phyloP scores from a whole-genome alignment of 306 rosid genomes.

The Lupinus albus region DNA sequence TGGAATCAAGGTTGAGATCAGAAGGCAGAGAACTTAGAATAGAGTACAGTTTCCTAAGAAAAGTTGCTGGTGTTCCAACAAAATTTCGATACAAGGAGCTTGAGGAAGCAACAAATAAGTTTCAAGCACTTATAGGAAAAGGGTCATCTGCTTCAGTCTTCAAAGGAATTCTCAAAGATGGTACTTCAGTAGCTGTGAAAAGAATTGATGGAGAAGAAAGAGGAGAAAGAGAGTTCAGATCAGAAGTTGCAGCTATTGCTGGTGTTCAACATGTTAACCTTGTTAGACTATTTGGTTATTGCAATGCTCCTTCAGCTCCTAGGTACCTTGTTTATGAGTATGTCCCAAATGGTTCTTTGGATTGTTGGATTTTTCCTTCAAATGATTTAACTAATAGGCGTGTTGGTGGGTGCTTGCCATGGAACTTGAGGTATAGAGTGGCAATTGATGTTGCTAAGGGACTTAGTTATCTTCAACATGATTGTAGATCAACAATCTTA shows the following conservation, averaged over 20 bases:
- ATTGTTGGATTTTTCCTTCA: conserved; percentile 75
- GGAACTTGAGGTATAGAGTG: conserved; percentile 67
- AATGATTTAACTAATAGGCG: conserved; percentile 14
- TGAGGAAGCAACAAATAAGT: conserved; percentile 79
- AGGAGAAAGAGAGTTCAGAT: conserved; percentile 74
- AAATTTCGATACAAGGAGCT: conserved; percentile 76
- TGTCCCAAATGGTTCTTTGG: conserved; percentile 76
- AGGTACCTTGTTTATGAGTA: conserved; percentile 77
- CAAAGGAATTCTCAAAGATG: conserved; percentile 79
- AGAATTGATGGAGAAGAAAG: conserved; percentile 59
- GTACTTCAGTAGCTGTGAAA: conserved; percentile 83
- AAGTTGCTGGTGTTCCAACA: conserved; percentile 83
- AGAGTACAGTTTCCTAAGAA: conserved; percentile 85
- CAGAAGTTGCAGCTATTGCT: conserved; percentile 93
- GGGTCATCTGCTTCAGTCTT: conserved; percentile 81
- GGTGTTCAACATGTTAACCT: conserved; percentile 85
- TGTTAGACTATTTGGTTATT: conserved; percentile 72
- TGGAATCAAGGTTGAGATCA: conserved; percentile 57
- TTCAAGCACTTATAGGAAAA: conserved; percentile 60
- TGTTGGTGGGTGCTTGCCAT: conserved; percentile 65
- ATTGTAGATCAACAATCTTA: conserved; percentile 73
- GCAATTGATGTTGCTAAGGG: conserved; percentile 82
- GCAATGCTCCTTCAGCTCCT: conserved; percentile 54
- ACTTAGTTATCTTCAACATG: conserved; percentile 77
- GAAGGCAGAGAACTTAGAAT: conserved; percentile 86